phyloP scores from a whole-genome alignment of 1,284 basidiomycete genomes.

The Coriolopsis trogii region DNA sequence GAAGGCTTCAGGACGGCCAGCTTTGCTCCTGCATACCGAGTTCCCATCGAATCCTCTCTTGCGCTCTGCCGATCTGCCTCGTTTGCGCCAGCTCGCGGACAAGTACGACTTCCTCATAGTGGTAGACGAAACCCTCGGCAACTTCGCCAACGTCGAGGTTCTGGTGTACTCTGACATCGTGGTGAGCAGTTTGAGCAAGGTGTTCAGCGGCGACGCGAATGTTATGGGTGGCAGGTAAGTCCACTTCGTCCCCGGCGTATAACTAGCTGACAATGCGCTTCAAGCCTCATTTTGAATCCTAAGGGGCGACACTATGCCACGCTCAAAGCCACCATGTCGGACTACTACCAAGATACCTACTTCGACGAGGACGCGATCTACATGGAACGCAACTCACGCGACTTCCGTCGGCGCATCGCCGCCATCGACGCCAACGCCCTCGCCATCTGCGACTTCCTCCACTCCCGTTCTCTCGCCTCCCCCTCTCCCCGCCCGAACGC shows the following conservation, averaged over 20 bases:
- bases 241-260: background rate
- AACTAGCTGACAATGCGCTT: background rate
- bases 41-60: conserved; percentile 96
- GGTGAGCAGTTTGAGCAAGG: conserved; percentile 93
- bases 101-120: conserved; percentile 89
- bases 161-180: conserved; percentile 90
- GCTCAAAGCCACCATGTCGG: conserved; percentile 65
- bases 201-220: conserved; percentile 95
- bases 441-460: conserved; percentile 82
- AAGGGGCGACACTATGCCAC: conserved; percentile 64
- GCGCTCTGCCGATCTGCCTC: conserved; percentile 80
- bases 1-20: conserved; percentile 50
- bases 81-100: conserved; percentile 83
- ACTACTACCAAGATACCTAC: conserved; percentile 84
- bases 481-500: conserved; percentile 24
- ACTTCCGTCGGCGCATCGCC: conserved; percentile 81
- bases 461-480: conserved; percentile 53
- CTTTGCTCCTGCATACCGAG: conserved; percentile 79
- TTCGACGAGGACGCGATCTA: conserved; percentile 94
- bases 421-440: conserved; percentile 86
- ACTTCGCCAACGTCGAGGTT: conserved; percentile 95
- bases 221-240: conserved; percentile 96
- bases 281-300: conserved; percentile 87
- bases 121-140: conserved; percentile 96
- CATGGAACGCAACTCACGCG: conserved; percentile 97